Base-by-base conservation (phyloP, 148 eudicot species). In the Salicornia ramosissima region DNA sequence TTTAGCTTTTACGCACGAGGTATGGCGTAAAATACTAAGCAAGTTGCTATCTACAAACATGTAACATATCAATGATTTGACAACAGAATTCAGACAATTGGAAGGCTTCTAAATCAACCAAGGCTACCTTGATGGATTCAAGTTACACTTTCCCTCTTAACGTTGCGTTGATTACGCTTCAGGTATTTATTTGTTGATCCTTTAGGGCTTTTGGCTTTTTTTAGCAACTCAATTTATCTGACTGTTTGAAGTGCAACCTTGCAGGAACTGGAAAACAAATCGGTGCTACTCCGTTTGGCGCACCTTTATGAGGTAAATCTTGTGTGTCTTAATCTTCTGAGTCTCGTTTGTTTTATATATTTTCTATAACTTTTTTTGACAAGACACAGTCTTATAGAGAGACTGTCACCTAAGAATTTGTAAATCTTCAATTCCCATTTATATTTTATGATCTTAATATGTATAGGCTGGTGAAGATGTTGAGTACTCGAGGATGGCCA, bases 111-210 rank as follows among this genome's bases (percentile, higher is more conserved):
- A 82, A 77, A 67, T 53, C 59, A 53, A 68, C 80, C n/a, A 82
- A 70, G 77, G 79, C 78, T 16, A 67, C 92, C 47, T 56, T 78
- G 64, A 92, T 92, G 96, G 96, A 81, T 71, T 59, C 86, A 31
- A 77, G 64, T 75, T 92, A 92, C 75, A 84, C 75, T 77, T 73
- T 89, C 43, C 97, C 97, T 67, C 83, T 26, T 70, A 89, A 92
- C 69, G 97, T 92, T 30, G 97, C 96, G 59, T 55, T 92, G 59
- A 81, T 92, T 45, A 92, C 97, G 61, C 91, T 92, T 69, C 88
- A 91, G 96, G 97, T 88, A 80, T 19, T 31, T 43, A 3, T 19
- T 31, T 43, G 4, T 33, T 34, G 26, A 46, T 33, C 16, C 59
- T 53, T 22, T 8, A 63, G 13, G 60, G 29, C 55, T 42, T 6